Evolutionary conservation across 176 grass and related monocot species (phyloP).

Genomic region (Puccinellia tenuiflora): DNA sequence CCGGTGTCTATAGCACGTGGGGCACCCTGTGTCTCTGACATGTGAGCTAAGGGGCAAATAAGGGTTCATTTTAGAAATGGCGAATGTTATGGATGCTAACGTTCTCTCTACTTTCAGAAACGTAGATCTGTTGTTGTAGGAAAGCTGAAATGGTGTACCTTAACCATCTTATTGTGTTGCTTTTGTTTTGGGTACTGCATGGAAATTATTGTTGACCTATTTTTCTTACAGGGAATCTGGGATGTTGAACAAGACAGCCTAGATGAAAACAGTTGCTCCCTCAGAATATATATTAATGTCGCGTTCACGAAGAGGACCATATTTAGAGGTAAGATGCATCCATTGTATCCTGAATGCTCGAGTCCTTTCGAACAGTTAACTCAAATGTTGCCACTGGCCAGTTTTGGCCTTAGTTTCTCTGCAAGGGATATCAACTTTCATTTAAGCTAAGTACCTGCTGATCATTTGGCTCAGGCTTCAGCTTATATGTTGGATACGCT

Average conservation of each 20-base stretch:
- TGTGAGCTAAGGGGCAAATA: background rate
- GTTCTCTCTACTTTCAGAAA: background rate
- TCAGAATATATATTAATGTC: constrained; percentile 71
- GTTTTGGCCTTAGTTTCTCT: background rate
- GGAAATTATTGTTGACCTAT: constrained; percentile 15
- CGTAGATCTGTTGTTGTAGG: background rate
- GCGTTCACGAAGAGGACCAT: constrained; percentile 86
- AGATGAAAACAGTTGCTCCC: constrained; percentile 55
- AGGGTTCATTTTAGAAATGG: background rate
- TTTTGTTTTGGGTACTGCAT: background rate
- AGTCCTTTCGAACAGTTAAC: background rate
- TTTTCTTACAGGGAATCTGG: constrained; percentile 64
- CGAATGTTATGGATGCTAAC: background rate
- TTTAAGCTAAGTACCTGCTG: background rate
- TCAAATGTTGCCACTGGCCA: background rate
- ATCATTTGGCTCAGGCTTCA: constrained; percentile 12
- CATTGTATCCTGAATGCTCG: constrained; percentile 1
- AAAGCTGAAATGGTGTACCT: background rate
- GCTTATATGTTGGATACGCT: constrained; percentile 3
- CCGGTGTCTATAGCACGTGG: background rate
- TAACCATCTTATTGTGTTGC: background rate
- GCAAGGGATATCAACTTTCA: background rate
- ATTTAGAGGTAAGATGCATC: constrained; percentile 70
- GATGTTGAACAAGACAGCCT: constrained; percentile 63
- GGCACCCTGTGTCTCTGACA: background rate